Evolutionary conservation across 148 eudicot genomes (phyloP).

Genomic region (Pouteria glomerata): DNA sequence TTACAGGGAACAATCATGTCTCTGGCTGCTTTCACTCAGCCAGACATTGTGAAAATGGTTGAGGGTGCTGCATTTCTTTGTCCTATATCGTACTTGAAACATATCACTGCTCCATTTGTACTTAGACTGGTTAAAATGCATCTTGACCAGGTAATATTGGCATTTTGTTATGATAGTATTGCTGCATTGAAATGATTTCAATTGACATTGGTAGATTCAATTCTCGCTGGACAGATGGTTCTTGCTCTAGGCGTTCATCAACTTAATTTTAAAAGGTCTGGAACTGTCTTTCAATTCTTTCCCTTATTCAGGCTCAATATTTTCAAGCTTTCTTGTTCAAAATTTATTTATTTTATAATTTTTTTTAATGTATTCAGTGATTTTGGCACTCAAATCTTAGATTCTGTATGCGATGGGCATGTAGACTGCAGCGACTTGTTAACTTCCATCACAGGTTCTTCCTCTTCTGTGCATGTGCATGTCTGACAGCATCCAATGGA

Average conservation of each 20-base stretch:
- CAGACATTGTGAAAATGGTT: constrained; percentile 70
- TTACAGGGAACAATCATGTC: constrained; percentile 92
- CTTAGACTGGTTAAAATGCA: constrained; percentile 62
- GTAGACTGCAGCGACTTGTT: constrained; percentile 70
- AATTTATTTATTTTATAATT: background rate
- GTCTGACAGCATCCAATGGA: background rate
- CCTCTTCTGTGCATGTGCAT: background rate
- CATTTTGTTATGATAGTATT: constrained; percentile 1
- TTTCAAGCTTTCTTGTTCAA: background rate
- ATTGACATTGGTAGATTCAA: background rate
- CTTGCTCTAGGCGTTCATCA: constrained; percentile 88
- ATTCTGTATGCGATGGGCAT: constrained; percentile 67
- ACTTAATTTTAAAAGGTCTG: constrained; percentile 82
- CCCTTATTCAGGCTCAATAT: constrained; percentile 6
- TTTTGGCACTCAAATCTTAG: constrained; percentile 50
- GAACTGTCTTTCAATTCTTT: background rate
- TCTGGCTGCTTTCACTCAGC: constrained; percentile 86
- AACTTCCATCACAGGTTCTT: constrained; percentile 67
- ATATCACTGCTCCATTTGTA: constrained; percentile 70
- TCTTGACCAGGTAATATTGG: constrained; percentile 65
- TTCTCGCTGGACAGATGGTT: constrained; percentile 44
- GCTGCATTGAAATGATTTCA: constrained; percentile 6
- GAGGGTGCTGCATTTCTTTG: constrained; percentile 88
- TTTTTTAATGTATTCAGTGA: constrained; percentile 45
- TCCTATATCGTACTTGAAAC: constrained; percentile 89